Evolutionary conservation across 345 rosid species (phyloP), one percentile per base, ranked within the genome.

Genomic region (Euphorbia pulcherrima): DNA sequence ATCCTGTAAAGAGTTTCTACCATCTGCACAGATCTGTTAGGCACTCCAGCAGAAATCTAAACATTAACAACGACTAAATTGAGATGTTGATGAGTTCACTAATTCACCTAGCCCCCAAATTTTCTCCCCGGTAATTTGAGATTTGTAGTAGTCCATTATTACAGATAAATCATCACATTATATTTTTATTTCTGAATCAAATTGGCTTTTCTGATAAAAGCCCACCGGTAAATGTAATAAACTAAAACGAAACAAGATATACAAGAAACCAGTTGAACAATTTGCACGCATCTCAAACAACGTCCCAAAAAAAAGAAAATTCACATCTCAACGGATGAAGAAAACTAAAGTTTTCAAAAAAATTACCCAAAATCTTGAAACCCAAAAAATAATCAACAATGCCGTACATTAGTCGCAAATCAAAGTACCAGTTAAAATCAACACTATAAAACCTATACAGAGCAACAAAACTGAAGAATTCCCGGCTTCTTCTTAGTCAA

Each of bases 21-120:
- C 67, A 63, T 76, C 56, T 71, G 76, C n/a, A 56, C 55, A 39
- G 80, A 72, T 48, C 80, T 68, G 35, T 72, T 67, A 51, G 70
- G 60, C 60, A 76, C 73, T 57, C 68, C 73, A 68, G 62, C 72
- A 37, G 76, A 69, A 63, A 76, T 65, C 80, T 76, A 59, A 76
- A 71, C 30, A 75, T 37, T 59, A 59, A 59, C 62, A 74, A 30
- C n/a, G 50, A 68, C 60, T 29, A 44, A 68, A 16, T 24, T 5
- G 11, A 21, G 57, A 21, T 53, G 21, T 21, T 53, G 57, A n/a
- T 53, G 24, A 4, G 28, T 2, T 21, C 20, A 50, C 9, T 9
- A 50, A 18, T 50, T 5, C 54, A n/a, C n/a, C n/a, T n/a, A n/a
- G n/a, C n/a, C n/a, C 7, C 54, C 10, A 50, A 18, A 50, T 50